phyloP scores from a whole-genome alignment of 1,139 yeast species.

The Yamadazyma aaseri region DNA sequence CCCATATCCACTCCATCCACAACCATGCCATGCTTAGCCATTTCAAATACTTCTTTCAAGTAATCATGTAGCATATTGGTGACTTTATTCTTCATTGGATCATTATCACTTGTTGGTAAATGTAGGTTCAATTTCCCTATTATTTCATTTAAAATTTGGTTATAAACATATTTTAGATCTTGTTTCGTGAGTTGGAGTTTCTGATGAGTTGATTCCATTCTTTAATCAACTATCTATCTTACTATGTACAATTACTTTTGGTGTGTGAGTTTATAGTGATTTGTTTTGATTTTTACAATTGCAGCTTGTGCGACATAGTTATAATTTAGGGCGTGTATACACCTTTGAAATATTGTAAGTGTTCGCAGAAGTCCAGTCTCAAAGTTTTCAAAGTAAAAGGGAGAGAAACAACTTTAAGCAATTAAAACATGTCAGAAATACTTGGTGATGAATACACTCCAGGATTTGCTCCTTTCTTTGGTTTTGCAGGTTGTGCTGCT shows the following conservation, averaged over 20 bases:
- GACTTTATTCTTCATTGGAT: slow-evolving; percentile 47
- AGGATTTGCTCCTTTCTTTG: slow-evolving; percentile 89
- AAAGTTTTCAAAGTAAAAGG: neutral
- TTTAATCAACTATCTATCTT: slow-evolving; percentile 21
- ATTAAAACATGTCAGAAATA: slow-evolving; percentile 28
- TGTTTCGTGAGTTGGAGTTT: slow-evolving; percentile 48
- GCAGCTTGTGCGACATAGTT: neutral
- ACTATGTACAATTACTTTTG: slow-evolving; percentile 9
- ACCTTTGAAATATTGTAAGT: neutral
- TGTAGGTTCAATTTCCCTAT: slow-evolving; percentile 45
- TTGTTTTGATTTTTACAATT: too few species aligned
- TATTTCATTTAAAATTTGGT: slow-evolving; percentile 37
- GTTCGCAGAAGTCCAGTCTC: slow-evolving; percentile 3
- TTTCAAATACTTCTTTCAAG: slow-evolving; percentile 49
- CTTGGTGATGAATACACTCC: slow-evolving; percentile 66
- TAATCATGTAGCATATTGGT: slow-evolving; percentile 43
- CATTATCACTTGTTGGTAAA: slow-evolving; percentile 45
- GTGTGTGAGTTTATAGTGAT: neutral
- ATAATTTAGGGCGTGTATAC: neutral
- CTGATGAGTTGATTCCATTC: slow-evolving; percentile 21
- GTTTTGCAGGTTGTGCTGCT: slow-evolving; percentile 92
- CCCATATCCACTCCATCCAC: slow-evolving; percentile 46
- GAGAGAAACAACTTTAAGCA: neutral
- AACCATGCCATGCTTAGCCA: slow-evolving; percentile 48
- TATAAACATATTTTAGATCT: slow-evolving; percentile 50